Evolutionary conservation across 306 rosid genomes (phyloP).

Genomic region (Quercus bicolor): DNA sequence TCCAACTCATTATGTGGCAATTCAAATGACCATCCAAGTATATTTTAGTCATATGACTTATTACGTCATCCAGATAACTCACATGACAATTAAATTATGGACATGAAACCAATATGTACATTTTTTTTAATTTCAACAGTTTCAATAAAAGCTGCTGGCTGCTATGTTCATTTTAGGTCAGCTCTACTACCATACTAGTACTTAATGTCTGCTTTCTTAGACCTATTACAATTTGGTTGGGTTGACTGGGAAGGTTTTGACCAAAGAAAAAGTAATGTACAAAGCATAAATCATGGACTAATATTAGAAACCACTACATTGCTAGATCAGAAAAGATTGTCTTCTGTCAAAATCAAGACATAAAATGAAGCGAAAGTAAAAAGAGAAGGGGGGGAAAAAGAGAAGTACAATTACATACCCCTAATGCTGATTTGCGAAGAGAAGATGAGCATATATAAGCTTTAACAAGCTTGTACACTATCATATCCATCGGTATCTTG

Average conservation of each 20-base stretch:
- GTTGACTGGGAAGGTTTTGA: not conserved
- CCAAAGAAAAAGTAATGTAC: not conserved
- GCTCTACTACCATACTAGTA: not conserved
- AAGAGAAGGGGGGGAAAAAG: not conserved
- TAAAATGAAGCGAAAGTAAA: not conserved
- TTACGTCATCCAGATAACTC: too few species aligned
- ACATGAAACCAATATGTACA: not conserved
- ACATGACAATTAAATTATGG: not conserved
- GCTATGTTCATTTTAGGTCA: not conserved
- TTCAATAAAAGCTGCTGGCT: not conserved
- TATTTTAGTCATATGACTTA: too few species aligned
- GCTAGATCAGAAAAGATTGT: not conserved
- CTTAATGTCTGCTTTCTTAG: not conserved
- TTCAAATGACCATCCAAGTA: too few species aligned
- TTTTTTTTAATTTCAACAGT: not conserved
- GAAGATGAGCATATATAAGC: conserved; percentile 66
- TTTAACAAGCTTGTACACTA: conserved; percentile 61
- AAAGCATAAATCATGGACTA: not conserved
- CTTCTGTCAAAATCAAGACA: conserved; percentile 1
- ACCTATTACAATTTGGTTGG: not conserved
- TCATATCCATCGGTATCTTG: conserved; percentile 66
- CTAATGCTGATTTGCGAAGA: conserved; percentile 71
- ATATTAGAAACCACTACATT: not conserved
- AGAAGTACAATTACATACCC: conserved; percentile 38
- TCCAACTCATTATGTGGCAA: too few species aligned